Conservation (phyloP, 192 early-diverging fungal species). For the Rhizophlyctis rosea region DNA sequence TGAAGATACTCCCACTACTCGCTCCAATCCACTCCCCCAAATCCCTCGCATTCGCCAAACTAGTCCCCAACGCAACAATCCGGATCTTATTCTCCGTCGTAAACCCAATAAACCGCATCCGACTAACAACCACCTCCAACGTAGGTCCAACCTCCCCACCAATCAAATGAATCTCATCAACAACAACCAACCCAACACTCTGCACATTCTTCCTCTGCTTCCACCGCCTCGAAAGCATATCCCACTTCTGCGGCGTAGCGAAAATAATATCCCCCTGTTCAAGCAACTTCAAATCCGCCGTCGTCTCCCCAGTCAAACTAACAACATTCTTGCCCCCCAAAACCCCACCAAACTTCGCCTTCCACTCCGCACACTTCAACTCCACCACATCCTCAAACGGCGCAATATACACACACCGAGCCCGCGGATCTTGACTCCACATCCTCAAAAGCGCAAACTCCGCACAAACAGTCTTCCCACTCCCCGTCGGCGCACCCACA, state of each 20-base stretch:
- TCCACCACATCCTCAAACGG: conserved; percentile 85
- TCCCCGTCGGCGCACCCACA: conserved; percentile 87
- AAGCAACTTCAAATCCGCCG: conserved; percentile 82
- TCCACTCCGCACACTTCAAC: conserved; percentile 77
- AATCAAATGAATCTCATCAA: conserved; percentile 93
- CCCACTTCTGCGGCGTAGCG: conserved; percentile 89
- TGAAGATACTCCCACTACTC: conserved; percentile 71
- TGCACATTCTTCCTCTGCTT: conserved; percentile 92
- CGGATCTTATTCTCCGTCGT: conserved; percentile 79
- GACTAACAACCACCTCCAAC: conserved; percentile 88
- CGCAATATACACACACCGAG: conserved; percentile 84
- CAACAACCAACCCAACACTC: conserved; percentile 81
- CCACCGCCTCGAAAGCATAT: conserved; percentile 92
- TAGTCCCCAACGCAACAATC: conserved; percentile 87
- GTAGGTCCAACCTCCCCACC: conserved; percentile 87
- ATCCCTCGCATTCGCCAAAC: conserved; percentile 96
- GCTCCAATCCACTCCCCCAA: conserved; percentile 97
- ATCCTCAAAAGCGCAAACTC: conserved; percentile 93
- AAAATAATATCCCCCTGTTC: conserved; percentile 92
- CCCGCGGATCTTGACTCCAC: conserved; percentile 62
- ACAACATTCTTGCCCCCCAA: conserved; percentile 88
- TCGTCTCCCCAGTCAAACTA: conserved; percentile 83
- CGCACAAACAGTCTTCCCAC: conserved; percentile 93
- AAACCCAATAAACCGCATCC: conserved; percentile 87
- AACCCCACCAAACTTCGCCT: conserved; percentile 68